Evolutionary conservation across 345 rosid species (phyloP).

Genomic region (Gossypium anomalum): DNA sequence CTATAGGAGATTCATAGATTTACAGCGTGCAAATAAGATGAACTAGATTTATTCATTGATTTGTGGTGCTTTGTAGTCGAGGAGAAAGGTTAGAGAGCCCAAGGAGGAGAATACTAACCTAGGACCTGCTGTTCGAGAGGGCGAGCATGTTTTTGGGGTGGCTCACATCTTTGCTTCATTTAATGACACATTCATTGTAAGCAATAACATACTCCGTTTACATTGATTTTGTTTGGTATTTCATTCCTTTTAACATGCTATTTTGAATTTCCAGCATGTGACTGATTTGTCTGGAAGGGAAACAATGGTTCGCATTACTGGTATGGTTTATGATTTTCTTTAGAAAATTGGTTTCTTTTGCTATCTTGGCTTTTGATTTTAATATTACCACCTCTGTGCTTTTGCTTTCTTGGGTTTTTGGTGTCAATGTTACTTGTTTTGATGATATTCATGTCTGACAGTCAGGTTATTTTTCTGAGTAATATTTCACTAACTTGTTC

Average conservation of each 20-base stretch:
- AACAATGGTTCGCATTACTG: no score
- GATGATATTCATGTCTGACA: background rate
- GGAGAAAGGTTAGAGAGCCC: conserved; percentile 69
- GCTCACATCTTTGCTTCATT: conserved; percentile 89
- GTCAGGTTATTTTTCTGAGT: background rate
- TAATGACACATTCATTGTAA: conserved; percentile 87
- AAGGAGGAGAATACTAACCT: conserved; percentile 81
- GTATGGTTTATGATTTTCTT: conserved; percentile 30
- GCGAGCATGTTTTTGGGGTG: conserved; percentile 83
- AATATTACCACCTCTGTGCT: no score
- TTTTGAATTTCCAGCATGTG: conserved; percentile 52
- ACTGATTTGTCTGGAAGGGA: conserved; percentile 42
- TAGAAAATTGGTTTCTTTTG: background rate
- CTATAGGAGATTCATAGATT: background rate
- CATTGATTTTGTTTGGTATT: background rate
- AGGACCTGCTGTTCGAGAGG: conserved; percentile 74
- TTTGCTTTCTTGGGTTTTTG: background rate
- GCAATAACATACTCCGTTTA: background rate
- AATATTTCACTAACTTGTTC: background rate
- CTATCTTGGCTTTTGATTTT: background rate
- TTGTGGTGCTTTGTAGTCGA: conserved; percentile 41
- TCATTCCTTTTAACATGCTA: background rate
- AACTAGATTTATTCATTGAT: background rate
- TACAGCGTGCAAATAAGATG: background rate
- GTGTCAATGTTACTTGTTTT: background rate